These are phyloP conservation scores for Sordaria brevicollis DNA, from an alignment of 495 filamentous ascomycete genomes.

Conservation along the genomic window DNA sequence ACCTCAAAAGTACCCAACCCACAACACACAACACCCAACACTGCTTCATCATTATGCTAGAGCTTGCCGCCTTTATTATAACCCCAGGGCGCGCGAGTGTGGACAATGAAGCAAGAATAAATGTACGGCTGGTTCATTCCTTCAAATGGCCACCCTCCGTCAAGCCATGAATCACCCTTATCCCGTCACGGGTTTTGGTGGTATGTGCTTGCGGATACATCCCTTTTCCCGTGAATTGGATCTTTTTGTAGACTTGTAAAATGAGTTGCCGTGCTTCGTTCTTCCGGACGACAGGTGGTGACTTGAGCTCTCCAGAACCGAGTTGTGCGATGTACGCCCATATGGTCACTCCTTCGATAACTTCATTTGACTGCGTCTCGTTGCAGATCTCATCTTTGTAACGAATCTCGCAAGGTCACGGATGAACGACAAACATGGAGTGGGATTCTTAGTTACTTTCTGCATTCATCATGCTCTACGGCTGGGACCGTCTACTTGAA, in stretches of 20 bases:
- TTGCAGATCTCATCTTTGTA: neutral
- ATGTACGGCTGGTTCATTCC: slow-evolving; percentile 2
- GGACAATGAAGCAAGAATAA: slow-evolving; percentile 44
- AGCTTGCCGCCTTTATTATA: slow-evolving; percentile 36
- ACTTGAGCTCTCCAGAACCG: neutral
- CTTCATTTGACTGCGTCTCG: neutral
- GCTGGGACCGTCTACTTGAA: slow-evolving; percentile 46
- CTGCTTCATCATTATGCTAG: slow-evolving; percentile 41
- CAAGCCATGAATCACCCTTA: slow-evolving; percentile 11
- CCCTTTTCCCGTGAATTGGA: neutral
- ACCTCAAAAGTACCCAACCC: neutral
- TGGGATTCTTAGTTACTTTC: neutral
- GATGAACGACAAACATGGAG: neutral
- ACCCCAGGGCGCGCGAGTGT: slow-evolving; percentile 39
- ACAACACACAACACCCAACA: no score
- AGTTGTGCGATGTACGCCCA: no score
- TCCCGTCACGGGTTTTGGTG: slow-evolving; percentile 9
- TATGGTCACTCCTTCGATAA: neutral
- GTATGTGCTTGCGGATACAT: slow-evolving; percentile 2
- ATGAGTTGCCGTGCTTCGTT: neutral
- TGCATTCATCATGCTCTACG: neutral
- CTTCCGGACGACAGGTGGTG: neutral
- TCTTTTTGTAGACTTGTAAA: neutral
- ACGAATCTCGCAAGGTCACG: neutral
- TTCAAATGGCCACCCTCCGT: slow-evolving; percentile 12